Evolutionary conservation across 345 rosid genomes (phyloP).

Genomic region (Sisymbrium irio): DNA sequence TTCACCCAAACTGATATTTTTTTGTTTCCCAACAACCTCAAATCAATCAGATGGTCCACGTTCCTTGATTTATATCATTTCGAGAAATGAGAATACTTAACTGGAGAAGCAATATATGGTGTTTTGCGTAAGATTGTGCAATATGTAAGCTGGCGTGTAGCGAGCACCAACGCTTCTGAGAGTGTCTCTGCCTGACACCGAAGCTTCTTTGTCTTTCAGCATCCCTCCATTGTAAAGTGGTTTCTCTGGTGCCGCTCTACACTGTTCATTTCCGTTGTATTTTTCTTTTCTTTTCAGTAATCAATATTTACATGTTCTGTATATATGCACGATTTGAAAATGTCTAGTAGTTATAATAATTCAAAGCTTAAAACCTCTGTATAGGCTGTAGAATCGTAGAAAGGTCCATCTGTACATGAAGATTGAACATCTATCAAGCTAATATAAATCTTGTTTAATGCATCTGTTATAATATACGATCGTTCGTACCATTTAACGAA

Average conservation of each 20-base stretch:
- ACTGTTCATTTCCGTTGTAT: slow-evolving; percentile 44
- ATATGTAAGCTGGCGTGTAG: slow-evolving; percentile 48
- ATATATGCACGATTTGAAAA: neutral
- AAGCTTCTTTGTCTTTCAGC: slow-evolving; percentile 34
- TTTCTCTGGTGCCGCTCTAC: slow-evolving; percentile 53
- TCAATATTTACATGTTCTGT: neutral
- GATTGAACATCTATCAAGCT: neutral
- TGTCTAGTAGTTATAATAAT: neutral
- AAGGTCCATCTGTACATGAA: slow-evolving; percentile 47
- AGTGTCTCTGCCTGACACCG: neutral
- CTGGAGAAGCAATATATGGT: slow-evolving; percentile 73
- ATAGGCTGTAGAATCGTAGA: slow-evolving; percentile 71
- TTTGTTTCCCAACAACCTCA: neutral
- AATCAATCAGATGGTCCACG: neutral
- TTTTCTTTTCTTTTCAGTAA: neutral
- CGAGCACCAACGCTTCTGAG: neutral
- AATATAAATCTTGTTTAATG: neutral
- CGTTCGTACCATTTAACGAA: slow-evolving; percentile 42
- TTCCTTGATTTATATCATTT: neutral
- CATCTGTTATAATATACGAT: neutral
- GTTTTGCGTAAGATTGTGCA: slow-evolving; percentile 52
- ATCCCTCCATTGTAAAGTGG: slow-evolving; percentile 80
- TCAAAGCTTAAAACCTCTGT: slow-evolving; percentile 46
- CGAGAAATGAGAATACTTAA: slow-evolving; percentile 4
- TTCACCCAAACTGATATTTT: slow-evolving; percentile 49